Conservation (phyloP, 2,329 filamentous ascomycete species). For the Aspergillus sclerotialis region DNA sequence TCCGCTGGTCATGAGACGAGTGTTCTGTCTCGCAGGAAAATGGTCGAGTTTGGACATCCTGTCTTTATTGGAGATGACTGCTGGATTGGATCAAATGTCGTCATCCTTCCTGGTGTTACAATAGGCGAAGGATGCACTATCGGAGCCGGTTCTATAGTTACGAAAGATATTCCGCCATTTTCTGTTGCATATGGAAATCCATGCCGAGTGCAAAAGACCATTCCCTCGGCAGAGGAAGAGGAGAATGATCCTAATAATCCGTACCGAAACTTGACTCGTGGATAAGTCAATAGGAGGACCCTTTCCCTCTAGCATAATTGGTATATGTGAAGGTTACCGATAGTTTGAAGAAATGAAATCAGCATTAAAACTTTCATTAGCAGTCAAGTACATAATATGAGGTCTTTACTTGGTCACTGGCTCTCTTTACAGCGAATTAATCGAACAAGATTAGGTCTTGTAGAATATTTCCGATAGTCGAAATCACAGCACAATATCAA, state of each 20-base stretch:
- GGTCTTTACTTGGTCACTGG: too few relatives aligned
- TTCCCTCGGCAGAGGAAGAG: conserved; percentile 17
- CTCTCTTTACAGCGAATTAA: too few relatives aligned
- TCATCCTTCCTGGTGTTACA: conserved; percentile 36
- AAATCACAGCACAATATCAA: too few relatives aligned
- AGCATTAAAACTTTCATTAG: too few relatives aligned
- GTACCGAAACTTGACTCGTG: conserved; percentile 14
- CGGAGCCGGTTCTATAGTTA: conserved; percentile 34
- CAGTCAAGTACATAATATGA: too few relatives aligned
- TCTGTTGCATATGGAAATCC: conserved; percentile 23
- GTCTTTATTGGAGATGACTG: conserved; percentile 44
- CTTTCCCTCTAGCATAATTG: too few relatives aligned
- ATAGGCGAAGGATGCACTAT: conserved; percentile 38
- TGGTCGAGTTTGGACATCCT: conserved; percentile 44
- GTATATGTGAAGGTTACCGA: too few relatives aligned
- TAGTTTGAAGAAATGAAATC: too few relatives aligned
- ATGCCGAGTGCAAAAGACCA: conserved; percentile 16
- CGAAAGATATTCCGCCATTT: conserved; percentile 27
- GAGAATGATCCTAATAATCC: conserved; percentile 16
- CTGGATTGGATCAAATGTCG: conserved; percentile 45
- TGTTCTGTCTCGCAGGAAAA: conserved; percentile 41
- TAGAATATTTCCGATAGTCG: too few relatives aligned
- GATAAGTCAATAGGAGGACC: too few relatives aligned
- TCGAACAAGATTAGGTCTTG: too few relatives aligned
- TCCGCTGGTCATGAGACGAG: conserved; percentile 48